Conservation (phyloP, 2,329 filamentous ascomycete species). For the Fusarium zealandicum region DNA sequence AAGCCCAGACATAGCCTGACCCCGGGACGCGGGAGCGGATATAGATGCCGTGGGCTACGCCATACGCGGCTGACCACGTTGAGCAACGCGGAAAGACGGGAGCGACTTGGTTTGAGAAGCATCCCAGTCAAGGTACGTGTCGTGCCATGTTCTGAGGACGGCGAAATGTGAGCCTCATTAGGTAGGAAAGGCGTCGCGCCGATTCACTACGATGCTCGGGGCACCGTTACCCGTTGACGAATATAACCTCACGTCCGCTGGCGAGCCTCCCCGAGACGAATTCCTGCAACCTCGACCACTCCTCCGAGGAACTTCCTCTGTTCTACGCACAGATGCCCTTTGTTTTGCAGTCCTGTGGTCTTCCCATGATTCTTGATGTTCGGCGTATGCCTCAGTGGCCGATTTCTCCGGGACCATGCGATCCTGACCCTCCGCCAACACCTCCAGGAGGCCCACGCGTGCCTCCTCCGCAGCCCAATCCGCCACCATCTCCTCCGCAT, state of each 20-base stretch:
- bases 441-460: constrained; percentile 42
- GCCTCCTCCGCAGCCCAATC: constrained; percentile 40
- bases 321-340: constrained; percentile 1
- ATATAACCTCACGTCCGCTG: constrained; percentile 34
- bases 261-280: not conserved
- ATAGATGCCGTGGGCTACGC: constrained; percentile 24
- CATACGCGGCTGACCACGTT: constrained; percentile 36
- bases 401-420: constrained; percentile 12
- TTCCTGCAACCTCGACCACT: not conserved
- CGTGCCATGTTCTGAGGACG: constrained; percentile 27
- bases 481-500: constrained; percentile 42
- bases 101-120: constrained; percentile 12
- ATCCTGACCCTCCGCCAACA: constrained; percentile 41
- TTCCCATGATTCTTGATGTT: constrained; percentile 15
- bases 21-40: constrained; percentile 20
- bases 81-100: constrained; percentile 27
- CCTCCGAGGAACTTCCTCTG: not conserved
- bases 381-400: constrained; percentile 8
- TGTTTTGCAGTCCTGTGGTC: not conserved
- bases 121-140: constrained; percentile 23
- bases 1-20: constrained; percentile 6
- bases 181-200: constrained; percentile 20
- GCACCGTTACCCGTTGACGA: constrained; percentile 10
- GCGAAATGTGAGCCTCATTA: constrained; percentile 34
- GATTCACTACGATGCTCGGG: constrained; percentile 17